Evolutionary conservation across 495 filamentous ascomycete genomes (phyloP).

Genomic region (Trichodelitschia bisporula): DNA sequence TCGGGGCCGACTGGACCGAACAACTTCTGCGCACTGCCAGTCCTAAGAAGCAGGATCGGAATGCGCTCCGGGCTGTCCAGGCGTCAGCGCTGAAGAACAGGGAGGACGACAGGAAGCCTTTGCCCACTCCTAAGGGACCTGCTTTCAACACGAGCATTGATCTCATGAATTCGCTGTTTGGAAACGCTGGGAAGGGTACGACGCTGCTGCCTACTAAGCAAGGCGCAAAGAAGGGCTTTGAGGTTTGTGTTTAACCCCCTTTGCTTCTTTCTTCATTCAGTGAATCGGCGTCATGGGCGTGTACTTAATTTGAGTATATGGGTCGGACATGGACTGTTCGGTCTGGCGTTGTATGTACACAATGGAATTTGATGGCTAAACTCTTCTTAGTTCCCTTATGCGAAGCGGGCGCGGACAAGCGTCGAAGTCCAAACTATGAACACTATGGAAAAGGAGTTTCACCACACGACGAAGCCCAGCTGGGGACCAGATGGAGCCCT

Average conservation of each 20-base stretch:
- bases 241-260: constrained; percentile 38
- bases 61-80: constrained; percentile 33
- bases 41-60: constrained; percentile 65
- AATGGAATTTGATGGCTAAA: constrained; percentile 17
- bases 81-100: constrained; percentile 17
- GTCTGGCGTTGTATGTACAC: no score
- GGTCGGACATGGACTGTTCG: no score
- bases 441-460: constrained; percentile 30
- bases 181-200: no score
- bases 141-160: constrained; percentile 66
- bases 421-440: constrained; percentile 32
- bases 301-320: no score
- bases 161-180: constrained; percentile 81
- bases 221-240: constrained; percentile 33
- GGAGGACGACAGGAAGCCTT: constrained; percentile 5
- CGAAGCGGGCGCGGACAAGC: constrained; percentile 43
- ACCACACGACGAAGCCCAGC: constrained; percentile 43
- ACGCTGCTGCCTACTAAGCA: no score
- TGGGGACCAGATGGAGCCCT: constrained; percentile 58
- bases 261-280: no score
- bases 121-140: no score
- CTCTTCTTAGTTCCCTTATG: constrained; percentile 58
- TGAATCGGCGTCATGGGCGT: no score
- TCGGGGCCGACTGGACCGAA: constrained; percentile 57
- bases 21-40: constrained; percentile 81